Conservation (phyloP, 2,329 filamentous ascomycete genomes). For the Aspergillus alliaceus region DNA sequence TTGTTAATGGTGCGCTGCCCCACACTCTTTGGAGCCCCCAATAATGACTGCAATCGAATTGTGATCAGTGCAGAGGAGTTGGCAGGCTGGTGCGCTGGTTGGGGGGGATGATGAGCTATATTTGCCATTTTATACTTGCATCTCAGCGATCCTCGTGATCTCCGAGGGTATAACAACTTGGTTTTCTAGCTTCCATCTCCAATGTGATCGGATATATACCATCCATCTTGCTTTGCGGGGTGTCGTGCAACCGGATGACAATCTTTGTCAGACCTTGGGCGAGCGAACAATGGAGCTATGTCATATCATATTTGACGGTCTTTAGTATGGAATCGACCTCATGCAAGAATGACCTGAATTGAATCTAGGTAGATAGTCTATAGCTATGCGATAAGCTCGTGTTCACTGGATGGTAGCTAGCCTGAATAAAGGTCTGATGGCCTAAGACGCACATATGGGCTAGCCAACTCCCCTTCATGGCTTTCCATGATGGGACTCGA, state of each 20-base stretch:
- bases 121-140: too few species aligned
- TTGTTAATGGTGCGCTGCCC: slow-evolving; percentile 68
- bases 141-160: background rate
- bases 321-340: background rate
- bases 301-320: background rate
- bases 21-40: slow-evolving; percentile 55
- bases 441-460: background rate
- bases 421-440: background rate
- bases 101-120: slow-evolving; percentile 33
- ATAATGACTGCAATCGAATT: slow-evolving; percentile 49
- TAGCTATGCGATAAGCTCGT: too few species aligned
- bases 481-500: background rate
- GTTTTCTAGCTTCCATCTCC: background rate
- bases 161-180: background rate
- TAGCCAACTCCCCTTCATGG: background rate
- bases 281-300: background rate
- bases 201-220: background rate
- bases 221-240: background rate
- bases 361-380: too few species aligned
- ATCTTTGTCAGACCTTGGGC: too few species aligned
- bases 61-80: slow-evolving; percentile 64
- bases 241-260: too few species aligned
- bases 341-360: background rate
- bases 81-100: slow-evolving; percentile 65
- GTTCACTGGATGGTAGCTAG: too few species aligned